phyloP scores from a whole-genome alignment of 169 alveolate genomes.

The Besnoitia besnoiti region DNA sequence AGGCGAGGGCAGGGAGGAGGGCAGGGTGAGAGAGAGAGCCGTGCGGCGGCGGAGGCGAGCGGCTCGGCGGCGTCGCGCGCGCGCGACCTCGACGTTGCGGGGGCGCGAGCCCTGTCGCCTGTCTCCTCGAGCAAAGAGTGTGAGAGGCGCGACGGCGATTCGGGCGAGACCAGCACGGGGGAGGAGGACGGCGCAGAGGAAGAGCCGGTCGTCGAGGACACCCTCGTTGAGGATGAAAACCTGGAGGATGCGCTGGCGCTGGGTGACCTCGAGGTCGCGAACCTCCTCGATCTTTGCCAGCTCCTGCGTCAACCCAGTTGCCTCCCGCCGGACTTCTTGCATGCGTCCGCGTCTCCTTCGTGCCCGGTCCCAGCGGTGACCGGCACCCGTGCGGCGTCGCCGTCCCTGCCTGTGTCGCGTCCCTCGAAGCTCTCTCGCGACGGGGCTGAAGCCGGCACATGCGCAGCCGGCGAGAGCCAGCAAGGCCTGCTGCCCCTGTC shows the following conservation, averaged over 20 bases:
- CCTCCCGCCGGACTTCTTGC: background rate
- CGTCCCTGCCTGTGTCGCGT: too few relatives aligned
- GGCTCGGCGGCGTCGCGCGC: too few relatives aligned
- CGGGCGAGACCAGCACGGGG: background rate
- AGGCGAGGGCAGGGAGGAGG: background rate
- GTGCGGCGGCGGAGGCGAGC: too few relatives aligned
- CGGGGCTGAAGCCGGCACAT: too few relatives aligned
- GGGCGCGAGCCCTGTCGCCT: background rate
- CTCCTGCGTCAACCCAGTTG: constrained; percentile 10
- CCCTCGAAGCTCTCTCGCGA: too few relatives aligned
- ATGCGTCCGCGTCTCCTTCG: background rate
- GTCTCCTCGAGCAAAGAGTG: background rate
- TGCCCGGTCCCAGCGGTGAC: background rate
- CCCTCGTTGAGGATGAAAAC: background rate
- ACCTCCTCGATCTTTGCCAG: constrained; percentile 21
- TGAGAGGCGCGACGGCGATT: background rate
- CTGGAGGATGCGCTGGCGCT: constrained; percentile 3
- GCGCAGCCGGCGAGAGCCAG: too few relatives aligned
- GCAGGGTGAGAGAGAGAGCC: too few relatives aligned
- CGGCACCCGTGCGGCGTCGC: background rate
- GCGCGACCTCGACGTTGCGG: background rate
- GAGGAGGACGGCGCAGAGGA: background rate
- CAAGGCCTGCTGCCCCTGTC: too few relatives aligned
- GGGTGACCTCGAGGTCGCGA: background rate
- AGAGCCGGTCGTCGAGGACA: background rate